Percentiles rank a stretch among this genome's conserved stretches.
Evolutionary conservation across 2,329 filamentous ascomycete genomes (phyloP).

Genomic region (Chaetomiaceae sp.): DNA sequence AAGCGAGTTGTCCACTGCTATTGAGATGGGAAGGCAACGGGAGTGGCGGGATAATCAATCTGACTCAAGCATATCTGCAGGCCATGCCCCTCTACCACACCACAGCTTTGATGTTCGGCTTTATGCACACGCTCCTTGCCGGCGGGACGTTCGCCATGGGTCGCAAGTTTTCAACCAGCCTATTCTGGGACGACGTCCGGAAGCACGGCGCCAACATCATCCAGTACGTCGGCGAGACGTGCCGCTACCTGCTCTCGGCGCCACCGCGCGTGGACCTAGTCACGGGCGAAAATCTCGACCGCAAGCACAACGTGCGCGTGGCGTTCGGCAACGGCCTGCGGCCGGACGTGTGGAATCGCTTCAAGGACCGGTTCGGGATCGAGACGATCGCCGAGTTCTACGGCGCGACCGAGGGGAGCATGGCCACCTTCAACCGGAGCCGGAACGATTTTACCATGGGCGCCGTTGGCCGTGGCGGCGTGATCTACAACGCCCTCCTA

Average conservation of each 20-base stretch:
- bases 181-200: constrained; percentile 73
- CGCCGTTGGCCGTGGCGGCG: constrained; percentile 69
- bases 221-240: constrained; percentile 85
- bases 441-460: constrained; percentile 68
- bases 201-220: constrained; percentile 65
- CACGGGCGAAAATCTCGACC: constrained; percentile 64
- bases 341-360: constrained; percentile 77
- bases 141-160: constrained; percentile 66
- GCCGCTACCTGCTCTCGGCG: constrained; percentile 70
- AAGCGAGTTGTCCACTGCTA: too few relatives aligned
- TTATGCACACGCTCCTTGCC: constrained; percentile 51
- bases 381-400: constrained; percentile 74
- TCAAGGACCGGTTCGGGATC: constrained; percentile 75
- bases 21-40: too few relatives aligned
- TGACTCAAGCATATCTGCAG: constrained; percentile 35
- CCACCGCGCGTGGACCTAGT: constrained; percentile 54
- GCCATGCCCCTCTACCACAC: constrained; percentile 89
- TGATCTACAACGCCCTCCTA: constrained; percentile 51
- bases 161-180: constrained; percentile 69
- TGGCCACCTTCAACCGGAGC: constrained; percentile 65
- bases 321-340: constrained; percentile 82
- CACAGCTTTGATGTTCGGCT: constrained; percentile 66
- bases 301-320: constrained; percentile 62
- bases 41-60: too few relatives aligned
- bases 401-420: constrained; percentile 65